phyloP scores from a whole-genome alignment of 108 stramenopile genomes.

The Cyclotella cryptica region DNA sequence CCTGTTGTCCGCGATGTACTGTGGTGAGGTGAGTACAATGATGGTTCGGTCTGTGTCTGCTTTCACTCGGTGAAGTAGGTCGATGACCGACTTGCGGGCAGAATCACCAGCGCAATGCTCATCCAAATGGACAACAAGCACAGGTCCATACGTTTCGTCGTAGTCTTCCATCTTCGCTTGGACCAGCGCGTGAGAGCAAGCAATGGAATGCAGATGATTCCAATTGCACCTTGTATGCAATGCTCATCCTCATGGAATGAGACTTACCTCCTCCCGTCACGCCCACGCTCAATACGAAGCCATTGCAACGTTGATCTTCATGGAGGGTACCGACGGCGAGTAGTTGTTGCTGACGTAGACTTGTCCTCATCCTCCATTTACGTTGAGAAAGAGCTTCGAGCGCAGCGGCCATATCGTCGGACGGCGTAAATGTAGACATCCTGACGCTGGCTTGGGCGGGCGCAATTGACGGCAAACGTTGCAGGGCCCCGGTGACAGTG shows the following conservation, averaged over 20 bases:
- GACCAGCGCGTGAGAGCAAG: too few relatives aligned
- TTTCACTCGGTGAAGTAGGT: not conserved
- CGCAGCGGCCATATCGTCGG: not conserved
- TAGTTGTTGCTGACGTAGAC: not conserved
- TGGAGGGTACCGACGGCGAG: not conserved
- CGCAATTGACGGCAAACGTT: too few relatives aligned
- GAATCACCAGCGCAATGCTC: not conserved
- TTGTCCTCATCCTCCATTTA: not conserved
- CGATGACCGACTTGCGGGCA: too few relatives aligned
- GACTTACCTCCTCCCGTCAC: not conserved
- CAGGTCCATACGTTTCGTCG: not conserved
- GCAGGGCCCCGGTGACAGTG: too few relatives aligned
- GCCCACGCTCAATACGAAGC: not conserved
- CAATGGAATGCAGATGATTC: not conserved
- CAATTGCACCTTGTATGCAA: too few relatives aligned
- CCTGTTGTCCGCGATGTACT: not conserved
- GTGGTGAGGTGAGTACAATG: not conserved
- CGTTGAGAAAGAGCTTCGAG: not conserved
- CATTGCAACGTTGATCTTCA: not conserved
- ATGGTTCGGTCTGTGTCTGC: not conserved
- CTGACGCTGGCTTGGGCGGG: not conserved
- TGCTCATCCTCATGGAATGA: not conserved
- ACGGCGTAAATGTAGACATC: not conserved
- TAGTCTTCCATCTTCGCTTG: not conserved
- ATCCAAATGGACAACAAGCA: not conserved